These are phyloP conservation scores for Paxillus involutus DNA, from an alignment of 768 basidiomycete species.

Conservation along the genomic window DNA sequence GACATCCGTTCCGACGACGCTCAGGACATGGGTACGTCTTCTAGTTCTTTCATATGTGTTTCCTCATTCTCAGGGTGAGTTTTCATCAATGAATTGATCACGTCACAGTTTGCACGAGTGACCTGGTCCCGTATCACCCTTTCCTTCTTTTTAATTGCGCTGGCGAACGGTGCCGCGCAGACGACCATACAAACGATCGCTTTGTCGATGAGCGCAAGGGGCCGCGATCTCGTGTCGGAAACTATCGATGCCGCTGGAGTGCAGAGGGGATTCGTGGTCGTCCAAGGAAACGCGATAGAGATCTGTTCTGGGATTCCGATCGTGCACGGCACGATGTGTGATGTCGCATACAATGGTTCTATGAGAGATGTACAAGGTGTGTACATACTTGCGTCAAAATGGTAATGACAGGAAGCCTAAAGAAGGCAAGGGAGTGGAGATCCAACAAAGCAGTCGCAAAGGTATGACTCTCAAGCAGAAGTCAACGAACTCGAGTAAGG, in stretches of 20 bases:
- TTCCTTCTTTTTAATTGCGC: slow-evolving; percentile 46
- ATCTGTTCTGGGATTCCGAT: slow-evolving; percentile 43
- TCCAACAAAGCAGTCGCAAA: background rate
- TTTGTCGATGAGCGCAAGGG: slow-evolving; percentile 37
- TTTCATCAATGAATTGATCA: background rate
- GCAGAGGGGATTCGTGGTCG: slow-evolving; percentile 19
- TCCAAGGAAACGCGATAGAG: slow-evolving; percentile 16
- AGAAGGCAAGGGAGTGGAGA: background rate
- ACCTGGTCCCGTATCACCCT: slow-evolving; percentile 51
- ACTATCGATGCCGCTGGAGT: slow-evolving; percentile 33
- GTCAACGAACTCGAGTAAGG: slow-evolving; percentile 30
- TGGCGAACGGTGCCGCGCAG: slow-evolving; percentile 42
- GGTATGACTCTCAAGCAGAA: background rate
- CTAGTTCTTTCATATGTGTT: background rate
- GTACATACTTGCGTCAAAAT: background rate
- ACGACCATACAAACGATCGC: slow-evolving; percentile 40
- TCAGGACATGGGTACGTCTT: slow-evolving; percentile 15
- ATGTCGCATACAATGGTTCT: slow-evolving; percentile 14
- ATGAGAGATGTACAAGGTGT: slow-evolving; percentile 1
- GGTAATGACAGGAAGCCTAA: background rate
- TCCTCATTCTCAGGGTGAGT: too few relatives aligned
- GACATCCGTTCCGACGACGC: background rate
- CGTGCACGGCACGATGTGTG: slow-evolving; percentile 22
- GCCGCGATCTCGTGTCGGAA: slow-evolving; percentile 31
- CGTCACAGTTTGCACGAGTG: slow-evolving; percentile 43